phyloP scores from a whole-genome alignment of 495 filamentous ascomycete genomes.

The Pseudoneurospora amorphoporcata region DNA sequence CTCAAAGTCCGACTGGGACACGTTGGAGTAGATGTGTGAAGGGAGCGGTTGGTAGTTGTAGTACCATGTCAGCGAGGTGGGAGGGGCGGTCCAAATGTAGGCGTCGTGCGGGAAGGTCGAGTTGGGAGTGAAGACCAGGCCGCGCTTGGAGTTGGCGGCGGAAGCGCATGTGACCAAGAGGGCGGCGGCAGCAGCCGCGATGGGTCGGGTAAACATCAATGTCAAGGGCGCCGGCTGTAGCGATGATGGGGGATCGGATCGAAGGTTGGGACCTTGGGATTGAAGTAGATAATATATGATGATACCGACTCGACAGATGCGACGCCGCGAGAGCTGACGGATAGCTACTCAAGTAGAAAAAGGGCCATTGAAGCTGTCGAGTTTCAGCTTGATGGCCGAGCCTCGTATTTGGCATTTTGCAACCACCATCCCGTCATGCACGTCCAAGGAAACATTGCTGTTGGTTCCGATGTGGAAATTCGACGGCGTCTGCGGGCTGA shows the following conservation, averaged over 20 bases:
- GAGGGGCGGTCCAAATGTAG: slow-evolving; percentile 42
- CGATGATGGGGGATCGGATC: slow-evolving; percentile 2
- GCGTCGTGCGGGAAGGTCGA: slow-evolving; percentile 43
- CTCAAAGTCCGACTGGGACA: slow-evolving; percentile 41
- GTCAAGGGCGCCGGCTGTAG: not conserved
- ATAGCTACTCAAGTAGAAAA: not conserved
- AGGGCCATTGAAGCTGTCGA: not conserved
- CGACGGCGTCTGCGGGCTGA: not conserved
- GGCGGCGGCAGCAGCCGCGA: slow-evolving; percentile 1
- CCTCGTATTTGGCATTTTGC: not conserved
- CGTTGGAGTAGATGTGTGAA: slow-evolving; percentile 34
- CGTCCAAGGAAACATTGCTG: not conserved
- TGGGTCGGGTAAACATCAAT: not conserved
- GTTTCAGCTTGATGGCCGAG: not conserved
- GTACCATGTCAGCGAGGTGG: slow-evolving; percentile 63
- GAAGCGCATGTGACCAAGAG: slow-evolving; percentile 5
- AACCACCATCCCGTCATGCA: not conserved
- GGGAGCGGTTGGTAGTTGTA: slow-evolving; percentile 60
- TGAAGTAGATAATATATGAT: not conserved
- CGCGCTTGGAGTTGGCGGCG: slow-evolving; percentile 51
- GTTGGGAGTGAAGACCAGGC: slow-evolving; percentile 54
- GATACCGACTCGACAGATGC: not conserved
- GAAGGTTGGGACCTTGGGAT: not conserved
- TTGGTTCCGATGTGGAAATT: not conserved
- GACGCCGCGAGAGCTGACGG: not conserved